phyloP scores from a whole-genome alignment of 2,329 filamentous ascomycete species.

The Sporothrix euskadiensis region DNA sequence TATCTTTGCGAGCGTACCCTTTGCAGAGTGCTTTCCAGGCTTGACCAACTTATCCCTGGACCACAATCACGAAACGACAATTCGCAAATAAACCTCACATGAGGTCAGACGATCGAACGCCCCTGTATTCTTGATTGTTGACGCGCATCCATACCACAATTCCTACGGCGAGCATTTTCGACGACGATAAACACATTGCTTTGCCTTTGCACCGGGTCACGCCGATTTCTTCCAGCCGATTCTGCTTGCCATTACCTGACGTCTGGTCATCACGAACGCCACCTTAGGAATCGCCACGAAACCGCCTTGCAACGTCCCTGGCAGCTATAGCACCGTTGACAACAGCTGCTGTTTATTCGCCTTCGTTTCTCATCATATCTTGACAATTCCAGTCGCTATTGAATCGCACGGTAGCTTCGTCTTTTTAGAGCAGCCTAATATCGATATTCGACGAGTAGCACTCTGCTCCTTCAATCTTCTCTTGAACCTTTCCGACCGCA shows the following conservation, averaged over 20 bases:
- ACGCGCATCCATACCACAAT: not conserved
- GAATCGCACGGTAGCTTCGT: not conserved
- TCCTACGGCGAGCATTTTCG: not conserved
- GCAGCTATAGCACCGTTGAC: not conserved
- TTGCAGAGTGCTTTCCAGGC: not conserved
- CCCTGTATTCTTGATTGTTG: not conserved
- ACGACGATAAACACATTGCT: not conserved
- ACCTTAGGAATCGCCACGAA: constrained; percentile 6
- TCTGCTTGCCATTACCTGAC: not conserved
- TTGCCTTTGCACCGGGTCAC: not conserved
- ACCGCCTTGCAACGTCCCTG: not conserved
- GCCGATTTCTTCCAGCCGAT: not conserved
- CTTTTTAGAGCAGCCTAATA: not conserved
- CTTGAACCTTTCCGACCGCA: not conserved
- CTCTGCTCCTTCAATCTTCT: not conserved
- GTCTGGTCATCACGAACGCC: constrained; percentile 15
- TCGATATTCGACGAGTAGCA: not conserved
- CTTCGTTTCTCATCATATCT: not conserved
- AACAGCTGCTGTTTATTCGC: not conserved
- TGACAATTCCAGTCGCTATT: not conserved
- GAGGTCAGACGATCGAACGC: constrained; percentile 2
- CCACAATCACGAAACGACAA: not conserved
- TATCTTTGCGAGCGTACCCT: not conserved
- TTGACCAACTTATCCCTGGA: not conserved
- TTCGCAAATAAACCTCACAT: not conserved